Evolutionary conservation across 495 filamentous ascomycete genomes (phyloP), one percentile per base, ranked within the genome.

Genomic region (Halenospora varia): DNA sequence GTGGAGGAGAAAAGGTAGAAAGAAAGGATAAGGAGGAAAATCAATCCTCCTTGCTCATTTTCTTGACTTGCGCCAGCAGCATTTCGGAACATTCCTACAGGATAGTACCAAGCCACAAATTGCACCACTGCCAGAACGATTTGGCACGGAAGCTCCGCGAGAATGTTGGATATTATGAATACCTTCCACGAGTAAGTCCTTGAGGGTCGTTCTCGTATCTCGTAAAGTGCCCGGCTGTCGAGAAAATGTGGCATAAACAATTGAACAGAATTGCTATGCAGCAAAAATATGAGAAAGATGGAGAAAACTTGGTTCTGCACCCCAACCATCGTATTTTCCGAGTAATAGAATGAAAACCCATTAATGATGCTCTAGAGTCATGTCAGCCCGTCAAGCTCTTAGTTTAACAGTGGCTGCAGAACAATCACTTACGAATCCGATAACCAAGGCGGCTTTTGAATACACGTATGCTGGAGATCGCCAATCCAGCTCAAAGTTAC

Each of bases 401-500:
- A n/a, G n/a, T n/a, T n/a, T n/a, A n/a, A n/a, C n/a, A n/a, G n/a
- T n/a, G n/a, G n/a, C n/a, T n/a, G n/a, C n/a, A n/a, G n/a, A n/a
- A n/a, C n/a, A n/a, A n/a, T n/a, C n/a, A 89, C 87, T 67, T 95
- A 90, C 49, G 93, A 48, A 54, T 23, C 79, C 65, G 25, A 75
- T 67, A 61, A 82, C 86, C 25, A 89, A 79, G 18, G 73, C 68
- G 10, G 72, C 60, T 71, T 87, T 86, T 42, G 88, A 87, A 68
- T 90, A 92, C 55, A 97, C 86, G 70, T 97, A 97, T 0, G 80
- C 77, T 2, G 91, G 92, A 11, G 86, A 90, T 40, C 92, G 85
- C 89, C 90, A 96, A 73, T 94, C 94, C 63, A 96, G 89, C 67
- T 92, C 75, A 73, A 94, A 93, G 62, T 92, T 84, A 53, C 92